Percentiles rank a stretch among this genome's conserved stretches.
Conservation (phyloP, 768 basidiomycete species). For the Chalciporus pseudorubinellus region DNA sequence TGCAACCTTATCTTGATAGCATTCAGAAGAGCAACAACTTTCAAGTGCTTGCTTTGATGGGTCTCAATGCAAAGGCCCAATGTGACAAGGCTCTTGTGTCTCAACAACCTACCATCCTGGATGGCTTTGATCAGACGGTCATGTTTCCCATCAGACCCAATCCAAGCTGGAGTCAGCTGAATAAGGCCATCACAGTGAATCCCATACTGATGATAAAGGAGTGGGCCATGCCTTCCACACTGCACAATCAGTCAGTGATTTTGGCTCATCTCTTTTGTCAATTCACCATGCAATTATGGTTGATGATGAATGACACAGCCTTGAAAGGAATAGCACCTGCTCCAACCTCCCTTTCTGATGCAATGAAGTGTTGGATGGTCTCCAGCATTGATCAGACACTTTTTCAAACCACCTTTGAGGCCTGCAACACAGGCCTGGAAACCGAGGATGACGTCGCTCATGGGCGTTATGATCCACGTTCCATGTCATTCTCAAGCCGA, state of each 20-base stretch:
- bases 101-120: background rate
- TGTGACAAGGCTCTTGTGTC: background rate
- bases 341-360: conserved; percentile 1
- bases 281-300: no score
- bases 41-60: no score
- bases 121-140: background rate
- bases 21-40: no score
- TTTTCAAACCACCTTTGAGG: background rate
- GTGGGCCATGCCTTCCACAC: background rate
- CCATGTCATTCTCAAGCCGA: background rate
- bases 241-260: background rate
- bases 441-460: background rate
- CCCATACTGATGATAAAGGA: conserved; percentile 2
- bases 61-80: no score
- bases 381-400: conserved; percentile 4
- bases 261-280: no score
- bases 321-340: conserved; percentile 1
- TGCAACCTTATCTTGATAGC: no score
- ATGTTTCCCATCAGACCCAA: conserved; percentile 1
- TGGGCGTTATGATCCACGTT: conserved; percentile 1
- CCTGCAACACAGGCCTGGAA: conserved; percentile 5
- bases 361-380: conserved; percentile 8
- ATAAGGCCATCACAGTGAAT: background rate
- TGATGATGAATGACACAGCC: background rate
- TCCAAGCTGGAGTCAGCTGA: conserved; percentile 5